Evolutionary conservation across 1,139 yeast genomes (phyloP), one percentile per base, ranked within the genome.

Genomic region (Debaryomyces singareniensis): DNA sequence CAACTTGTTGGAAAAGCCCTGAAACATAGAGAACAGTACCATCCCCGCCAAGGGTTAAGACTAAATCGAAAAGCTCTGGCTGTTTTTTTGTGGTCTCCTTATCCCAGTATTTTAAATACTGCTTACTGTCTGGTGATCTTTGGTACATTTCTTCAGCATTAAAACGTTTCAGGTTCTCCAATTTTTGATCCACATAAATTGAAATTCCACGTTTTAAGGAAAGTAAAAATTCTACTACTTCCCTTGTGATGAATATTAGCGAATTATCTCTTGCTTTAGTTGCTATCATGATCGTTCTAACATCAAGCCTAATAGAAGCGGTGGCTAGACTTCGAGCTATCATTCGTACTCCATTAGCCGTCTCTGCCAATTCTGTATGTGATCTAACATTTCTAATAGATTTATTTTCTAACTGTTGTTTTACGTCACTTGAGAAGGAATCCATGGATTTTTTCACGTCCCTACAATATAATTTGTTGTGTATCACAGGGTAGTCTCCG

Each of bases 201-300:
- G 64, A 63, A 15, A 82, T 64, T 20, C 68, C 71, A 9, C 61
- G 58, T 30, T 62, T 57, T 23, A 59, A 51, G 3, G 58, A 52
- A 29, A 85, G 54, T 25, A 84, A 55, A 91, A 93, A 85, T 47
- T 78, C 86, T 1, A 84, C 79, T 40, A 85, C 65, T 45, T 83
- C 91, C 36, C 89, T 63, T 0, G 95, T 83, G 28, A 85, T 60
- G 43, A 75, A 78, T 5, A 82, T 74, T 34, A 85, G 61, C 5
- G 87, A 77, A 44, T 80, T 79, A 48, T 86, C 96, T 32, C 91
- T 68, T 0, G 93, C 93, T 51, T 86, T 86, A 10, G 95, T 86
- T 10, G 85, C 87, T 14, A 86, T 72, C 76, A 86, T 70, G 15
- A 86, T 72, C 6, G 84, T 75, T 32, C 69, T 68, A 6, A 82